Conservation (phyloP, 495 filamentous ascomycete species). For the Staphylotrichum tortipilum region DNA sequence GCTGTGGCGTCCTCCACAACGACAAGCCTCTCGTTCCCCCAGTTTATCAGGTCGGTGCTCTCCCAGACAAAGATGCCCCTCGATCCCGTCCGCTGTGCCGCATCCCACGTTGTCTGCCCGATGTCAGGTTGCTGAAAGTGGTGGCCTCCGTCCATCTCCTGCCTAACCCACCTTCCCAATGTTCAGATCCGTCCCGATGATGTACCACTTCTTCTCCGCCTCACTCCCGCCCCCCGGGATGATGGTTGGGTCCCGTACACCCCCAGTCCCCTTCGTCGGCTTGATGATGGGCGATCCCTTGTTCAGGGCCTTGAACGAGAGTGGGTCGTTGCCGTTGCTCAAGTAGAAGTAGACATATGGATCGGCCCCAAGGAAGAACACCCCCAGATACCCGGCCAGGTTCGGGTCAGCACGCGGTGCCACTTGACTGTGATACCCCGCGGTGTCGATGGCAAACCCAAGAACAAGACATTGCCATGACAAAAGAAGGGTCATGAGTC, state of each 20-base stretch:
- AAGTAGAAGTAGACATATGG: slow-evolving; percentile 48
- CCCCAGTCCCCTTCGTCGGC: slow-evolving; percentile 43
- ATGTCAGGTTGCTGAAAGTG: not conserved
- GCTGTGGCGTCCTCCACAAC: slow-evolving; percentile 40
- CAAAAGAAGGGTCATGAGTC: not conserved
- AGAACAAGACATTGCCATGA: slow-evolving; percentile 3
- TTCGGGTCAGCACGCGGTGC: slow-evolving; percentile 29
- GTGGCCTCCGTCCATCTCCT: not conserved
- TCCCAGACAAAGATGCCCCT: slow-evolving; percentile 48
- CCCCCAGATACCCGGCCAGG: slow-evolving; percentile 41
- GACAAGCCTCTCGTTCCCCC: slow-evolving; percentile 40
- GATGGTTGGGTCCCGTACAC: slow-evolving; percentile 42
- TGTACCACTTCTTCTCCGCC: slow-evolving; percentile 46
- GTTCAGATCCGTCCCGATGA: slow-evolving; percentile 45
- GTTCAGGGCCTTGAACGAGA: slow-evolving; percentile 41
- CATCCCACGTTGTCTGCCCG: slow-evolving; percentile 42
- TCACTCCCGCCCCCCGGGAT: slow-evolving; percentile 41
- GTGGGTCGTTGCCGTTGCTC: slow-evolving; percentile 41
- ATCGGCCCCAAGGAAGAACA: slow-evolving; percentile 46
- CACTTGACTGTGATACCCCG: slow-evolving; percentile 4
- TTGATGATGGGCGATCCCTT: slow-evolving; percentile 37
- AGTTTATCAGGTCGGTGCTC: slow-evolving; percentile 42
- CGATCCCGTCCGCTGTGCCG: slow-evolving; percentile 39
- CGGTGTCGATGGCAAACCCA: slow-evolving; percentile 3
- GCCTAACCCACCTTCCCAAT: slow-evolving; percentile 35